phyloP scores from a whole-genome alignment of 140 eudicot species.

The Eryngium alpinum region DNA sequence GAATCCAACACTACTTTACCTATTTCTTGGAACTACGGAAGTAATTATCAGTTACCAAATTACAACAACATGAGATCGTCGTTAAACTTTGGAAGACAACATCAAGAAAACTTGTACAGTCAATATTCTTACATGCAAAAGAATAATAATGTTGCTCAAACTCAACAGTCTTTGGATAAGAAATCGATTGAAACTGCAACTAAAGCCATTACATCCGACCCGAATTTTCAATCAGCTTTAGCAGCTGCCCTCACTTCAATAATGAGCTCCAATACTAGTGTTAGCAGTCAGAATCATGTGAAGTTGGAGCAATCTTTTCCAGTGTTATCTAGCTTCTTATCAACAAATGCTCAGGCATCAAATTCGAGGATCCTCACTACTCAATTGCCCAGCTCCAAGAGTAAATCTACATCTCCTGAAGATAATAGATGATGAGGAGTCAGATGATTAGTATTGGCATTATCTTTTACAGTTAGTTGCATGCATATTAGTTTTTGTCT shows the following conservation, averaged over 20 bases:
- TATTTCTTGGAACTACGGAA: constrained; percentile 55
- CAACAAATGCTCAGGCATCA: constrained; percentile 34
- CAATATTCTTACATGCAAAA: constrained; percentile 47
- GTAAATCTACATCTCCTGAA: constrained; percentile 63
- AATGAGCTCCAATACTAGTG: constrained; percentile 34
- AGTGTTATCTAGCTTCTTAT: constrained; percentile 58
- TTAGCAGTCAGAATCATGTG: constrained; percentile 11
- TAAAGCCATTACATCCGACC: constrained; percentile 78
- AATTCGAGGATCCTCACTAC: constrained; percentile 22
- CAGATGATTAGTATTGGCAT: too few species aligned
- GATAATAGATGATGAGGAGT: constrained; percentile 37
- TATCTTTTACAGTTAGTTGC: too few species aligned
- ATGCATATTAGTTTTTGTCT: too few species aligned
- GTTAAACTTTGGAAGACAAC: constrained; percentile 44
- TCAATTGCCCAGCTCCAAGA: constrained; percentile 55
- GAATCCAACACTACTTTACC: constrained; percentile 53
- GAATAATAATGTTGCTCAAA: constrained; percentile 14
- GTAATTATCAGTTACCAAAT: constrained; percentile 24
- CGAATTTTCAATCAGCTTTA: constrained; percentile 72
- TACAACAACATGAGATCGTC: constrained; percentile 32
- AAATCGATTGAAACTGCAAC: constrained; percentile 73
- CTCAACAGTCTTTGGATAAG: constrained; percentile 44
- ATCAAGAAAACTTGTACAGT: constrained; percentile 41
- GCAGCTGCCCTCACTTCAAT: constrained; percentile 74
- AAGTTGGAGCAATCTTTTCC: constrained; percentile 49